phyloP scores from a whole-genome alignment of 345 rosid species.

The Isatis tinctoria region DNA sequence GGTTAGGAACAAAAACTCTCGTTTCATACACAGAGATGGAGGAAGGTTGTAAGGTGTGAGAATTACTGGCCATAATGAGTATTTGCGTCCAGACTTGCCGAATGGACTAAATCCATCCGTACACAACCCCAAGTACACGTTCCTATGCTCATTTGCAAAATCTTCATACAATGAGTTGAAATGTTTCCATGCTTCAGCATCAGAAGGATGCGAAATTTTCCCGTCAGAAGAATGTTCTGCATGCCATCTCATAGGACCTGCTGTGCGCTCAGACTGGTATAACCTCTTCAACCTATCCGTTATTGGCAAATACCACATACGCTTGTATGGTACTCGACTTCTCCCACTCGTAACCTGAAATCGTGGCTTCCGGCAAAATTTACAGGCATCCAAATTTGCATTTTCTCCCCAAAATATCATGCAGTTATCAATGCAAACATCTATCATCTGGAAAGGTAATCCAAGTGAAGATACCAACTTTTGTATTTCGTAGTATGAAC shows the following conservation, averaged over 20 bases:
- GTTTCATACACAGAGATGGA: background rate
- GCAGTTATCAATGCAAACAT: too few relatives aligned
- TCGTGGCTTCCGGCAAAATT: background rate
- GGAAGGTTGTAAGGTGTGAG: background rate
- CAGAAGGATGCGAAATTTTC: too few relatives aligned
- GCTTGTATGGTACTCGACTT: too few relatives aligned
- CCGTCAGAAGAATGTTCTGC: too few relatives aligned
- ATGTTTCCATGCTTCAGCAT: too few relatives aligned
- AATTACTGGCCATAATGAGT: background rate
- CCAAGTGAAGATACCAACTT: too few relatives aligned
- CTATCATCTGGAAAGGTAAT: background rate
- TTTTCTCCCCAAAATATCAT: background rate
- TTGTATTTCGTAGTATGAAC: too few relatives aligned
- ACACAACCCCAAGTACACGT: background rate
- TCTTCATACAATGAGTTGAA: background rate
- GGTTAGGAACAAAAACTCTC: background rate
- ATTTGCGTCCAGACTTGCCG: background rate
- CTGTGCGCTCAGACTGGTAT: too few relatives aligned
- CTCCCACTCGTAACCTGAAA: too few relatives aligned
- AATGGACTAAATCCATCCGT: background rate
- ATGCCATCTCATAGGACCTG: too few relatives aligned
- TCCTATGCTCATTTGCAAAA: background rate
- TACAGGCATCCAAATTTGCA: background rate
- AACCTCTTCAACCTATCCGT: too few relatives aligned
- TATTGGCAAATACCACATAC: too few relatives aligned